phyloP scores from a whole-genome alignment of 2,329 filamentous ascomycete genomes.

The Canariomyces notabilis region DNA sequence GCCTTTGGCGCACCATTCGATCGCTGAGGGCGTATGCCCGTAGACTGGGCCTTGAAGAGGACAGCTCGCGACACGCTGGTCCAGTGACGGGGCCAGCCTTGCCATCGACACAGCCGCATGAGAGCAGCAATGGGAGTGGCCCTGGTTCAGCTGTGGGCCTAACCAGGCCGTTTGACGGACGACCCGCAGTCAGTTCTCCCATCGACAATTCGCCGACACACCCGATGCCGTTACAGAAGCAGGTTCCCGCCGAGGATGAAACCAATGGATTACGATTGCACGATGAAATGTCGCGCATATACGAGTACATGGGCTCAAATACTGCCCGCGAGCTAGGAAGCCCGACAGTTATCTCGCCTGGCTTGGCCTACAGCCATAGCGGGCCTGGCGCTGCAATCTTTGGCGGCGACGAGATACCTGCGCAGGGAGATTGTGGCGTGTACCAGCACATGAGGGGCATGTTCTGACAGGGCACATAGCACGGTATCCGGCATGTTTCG shows the following conservation, averaged over 20 bases:
- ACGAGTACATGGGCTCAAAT: slow-evolving; percentile 33
- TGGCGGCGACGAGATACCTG: not conserved
- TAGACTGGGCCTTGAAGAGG: slow-evolving; percentile 56
- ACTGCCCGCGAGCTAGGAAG: not conserved
- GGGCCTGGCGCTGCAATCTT: not conserved
- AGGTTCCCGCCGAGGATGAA: slow-evolving; percentile 18
- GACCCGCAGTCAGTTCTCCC: not conserved
- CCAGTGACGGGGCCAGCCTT: not conserved
- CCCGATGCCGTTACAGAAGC: slow-evolving; percentile 20
- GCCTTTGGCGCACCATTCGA: slow-evolving; percentile 67
- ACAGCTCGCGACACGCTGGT: slow-evolving; percentile 20
- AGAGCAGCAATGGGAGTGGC: not conserved
- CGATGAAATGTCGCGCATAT: slow-evolving; percentile 49
- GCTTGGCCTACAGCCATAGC: slow-evolving; percentile 14
- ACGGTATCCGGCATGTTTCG: too few relatives aligned
- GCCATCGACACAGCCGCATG: not conserved
- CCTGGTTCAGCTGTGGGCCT: slow-evolving; percentile 1
- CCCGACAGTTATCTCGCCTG: slow-evolving; percentile 10
- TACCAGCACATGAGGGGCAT: slow-evolving; percentile 31
- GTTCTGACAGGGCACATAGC: slow-evolving; percentile 24
- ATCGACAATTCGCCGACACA: slow-evolving; percentile 25
- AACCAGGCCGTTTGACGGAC: not conserved
- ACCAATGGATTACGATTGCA: slow-evolving; percentile 47
- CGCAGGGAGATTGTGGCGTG: slow-evolving; percentile 13
- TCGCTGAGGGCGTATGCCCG: slow-evolving; percentile 68